A percentile compares a stretch with the other conserved stretches of the same genome.
phyloP scores from a whole-genome alignment of 352 stramenopile genomes.

The Globisporangium canariense region DNA sequence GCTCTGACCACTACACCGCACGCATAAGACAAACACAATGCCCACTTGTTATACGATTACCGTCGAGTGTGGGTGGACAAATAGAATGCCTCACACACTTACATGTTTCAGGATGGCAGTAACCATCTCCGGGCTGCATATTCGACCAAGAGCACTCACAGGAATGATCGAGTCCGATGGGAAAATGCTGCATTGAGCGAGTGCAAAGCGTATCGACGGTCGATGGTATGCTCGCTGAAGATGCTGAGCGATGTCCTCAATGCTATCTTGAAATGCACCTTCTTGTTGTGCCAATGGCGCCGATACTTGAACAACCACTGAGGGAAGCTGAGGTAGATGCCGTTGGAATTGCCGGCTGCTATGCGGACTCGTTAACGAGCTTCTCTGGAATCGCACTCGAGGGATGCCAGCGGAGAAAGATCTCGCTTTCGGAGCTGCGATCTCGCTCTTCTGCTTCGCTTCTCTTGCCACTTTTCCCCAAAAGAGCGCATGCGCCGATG shows the following conservation, averaged over 20 bases:
- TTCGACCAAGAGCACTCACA: slow-evolving; percentile 22
- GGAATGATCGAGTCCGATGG: slow-evolving; percentile 28
- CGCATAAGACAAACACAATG: background rate
- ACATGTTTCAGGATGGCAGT: slow-evolving; percentile 40
- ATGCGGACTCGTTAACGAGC: slow-evolving; percentile 25
- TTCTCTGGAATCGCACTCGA: slow-evolving; percentile 31
- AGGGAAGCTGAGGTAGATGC: slow-evolving; percentile 28
- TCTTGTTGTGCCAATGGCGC: slow-evolving; percentile 12
- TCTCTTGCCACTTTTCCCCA: slow-evolving; percentile 32
- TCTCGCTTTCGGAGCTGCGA: slow-evolving; percentile 19
- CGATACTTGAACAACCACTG: slow-evolving; percentile 14
- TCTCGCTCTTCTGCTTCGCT: background rate
- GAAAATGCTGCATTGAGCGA: slow-evolving; percentile 49
- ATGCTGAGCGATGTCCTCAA: slow-evolving; percentile 37
- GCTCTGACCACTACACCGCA: slow-evolving; percentile 32
- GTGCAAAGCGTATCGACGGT: slow-evolving; percentile 47
- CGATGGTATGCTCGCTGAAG: slow-evolving; percentile 39
- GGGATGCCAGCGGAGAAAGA: slow-evolving; percentile 15
- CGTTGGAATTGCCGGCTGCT: slow-evolving; percentile 29
- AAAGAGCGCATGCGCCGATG: slow-evolving; percentile 36
- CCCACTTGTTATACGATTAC: too few species aligned
- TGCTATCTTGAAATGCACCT: slow-evolving; percentile 20
- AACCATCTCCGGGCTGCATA: slow-evolving; percentile 40
- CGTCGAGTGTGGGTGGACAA: too few species aligned
- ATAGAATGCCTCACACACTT: slow-evolving; percentile 10